These are phyloP conservation scores for Platanus orientalis DNA, from an alignment of 164 flowering plant genomes.

Conservation along the genomic window DNA sequence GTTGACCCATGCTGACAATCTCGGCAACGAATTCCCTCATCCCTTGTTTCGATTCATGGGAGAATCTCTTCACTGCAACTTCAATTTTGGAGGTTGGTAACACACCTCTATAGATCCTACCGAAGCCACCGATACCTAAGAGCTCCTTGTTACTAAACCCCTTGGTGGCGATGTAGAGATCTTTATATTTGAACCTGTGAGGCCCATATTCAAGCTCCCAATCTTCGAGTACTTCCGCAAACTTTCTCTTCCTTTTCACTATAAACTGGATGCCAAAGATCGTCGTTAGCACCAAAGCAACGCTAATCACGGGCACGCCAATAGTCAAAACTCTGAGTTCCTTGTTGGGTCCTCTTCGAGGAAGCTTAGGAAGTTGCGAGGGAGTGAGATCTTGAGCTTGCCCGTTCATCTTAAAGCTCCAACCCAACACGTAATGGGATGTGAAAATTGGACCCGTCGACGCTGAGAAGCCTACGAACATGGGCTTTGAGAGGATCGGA, in stretches of 20 bases:
- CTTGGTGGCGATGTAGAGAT: conserved; percentile 28
- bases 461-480: no score
- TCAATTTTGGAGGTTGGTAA: conserved; percentile 13
- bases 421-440: no score
- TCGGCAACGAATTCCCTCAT: conserved; percentile 34
- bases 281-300: no score
- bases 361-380: no score
- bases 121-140: conserved; percentile 36
- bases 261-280: no score
- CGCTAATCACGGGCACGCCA: no score
- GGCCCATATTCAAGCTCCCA: conserved; percentile 33
- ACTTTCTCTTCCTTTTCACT: no score
- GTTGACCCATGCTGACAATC: conserved; percentile 27
- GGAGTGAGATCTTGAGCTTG: no score
- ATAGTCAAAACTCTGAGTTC: no score
- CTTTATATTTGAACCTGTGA: conserved; percentile 25
- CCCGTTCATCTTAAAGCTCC: no score
- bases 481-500: not conserved
- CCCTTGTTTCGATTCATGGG: conserved; percentile 36
- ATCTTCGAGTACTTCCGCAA: conserved; percentile 20
- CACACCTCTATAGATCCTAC: conserved; percentile 29
- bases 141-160: conserved; percentile 27
- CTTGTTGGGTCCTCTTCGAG: no score
- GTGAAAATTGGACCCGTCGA: no score
- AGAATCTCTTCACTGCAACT: conserved; percentile 33